Conservation (phyloP, 192 early-diverging fungal species). For the Umbelopsis sp. region DNA sequence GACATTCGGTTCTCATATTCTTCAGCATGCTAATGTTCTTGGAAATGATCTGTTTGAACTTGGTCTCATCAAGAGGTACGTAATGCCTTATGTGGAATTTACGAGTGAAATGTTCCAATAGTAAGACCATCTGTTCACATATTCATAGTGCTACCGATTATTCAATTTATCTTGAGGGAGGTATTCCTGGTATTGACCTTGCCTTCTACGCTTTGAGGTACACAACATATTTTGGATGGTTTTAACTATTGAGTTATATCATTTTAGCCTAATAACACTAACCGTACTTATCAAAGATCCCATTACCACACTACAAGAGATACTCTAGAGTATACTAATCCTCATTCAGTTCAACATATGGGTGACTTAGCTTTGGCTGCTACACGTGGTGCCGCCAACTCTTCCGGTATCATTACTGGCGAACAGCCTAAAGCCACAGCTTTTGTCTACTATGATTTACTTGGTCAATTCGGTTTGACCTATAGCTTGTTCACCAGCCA, state of each 20-base stretch:
- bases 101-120: not conserved
- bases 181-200: slow-evolving; percentile 67
- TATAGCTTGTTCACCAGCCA: slow-evolving; percentile 32
- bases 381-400: slow-evolving; percentile 52
- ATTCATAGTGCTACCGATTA: slow-evolving; percentile 62
- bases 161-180: slow-evolving; percentile 57
- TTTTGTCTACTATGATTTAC: slow-evolving; percentile 51
- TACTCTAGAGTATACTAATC: slow-evolving; percentile 49
- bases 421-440: slow-evolving; percentile 32
- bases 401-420: slow-evolving; percentile 30
- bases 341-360: slow-evolving; percentile 64
- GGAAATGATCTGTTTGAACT: slow-evolving; percentile 66
- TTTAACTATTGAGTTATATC: too few species aligned
- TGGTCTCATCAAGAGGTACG: slow-evolving; percentile 56
- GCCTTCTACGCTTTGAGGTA: slow-evolving; percentile 51
- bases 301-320: slow-evolving; percentile 69
- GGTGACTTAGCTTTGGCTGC: slow-evolving; percentile 54
- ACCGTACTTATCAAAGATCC: slow-evolving; percentile 42
- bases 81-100: too few species aligned
- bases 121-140: not conserved
- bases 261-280: not conserved
- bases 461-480: slow-evolving; percentile 45
- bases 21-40: slow-evolving; percentile 60
- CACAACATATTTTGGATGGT: too few species aligned
- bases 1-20: slow-evolving; percentile 47